Percentiles rank a stretch among this genome's conserved stretches.
These are phyloP conservation scores for Spatholobus suberectus DNA, from an alignment of 306 rosid species.

Conservation along the genomic window DNA sequence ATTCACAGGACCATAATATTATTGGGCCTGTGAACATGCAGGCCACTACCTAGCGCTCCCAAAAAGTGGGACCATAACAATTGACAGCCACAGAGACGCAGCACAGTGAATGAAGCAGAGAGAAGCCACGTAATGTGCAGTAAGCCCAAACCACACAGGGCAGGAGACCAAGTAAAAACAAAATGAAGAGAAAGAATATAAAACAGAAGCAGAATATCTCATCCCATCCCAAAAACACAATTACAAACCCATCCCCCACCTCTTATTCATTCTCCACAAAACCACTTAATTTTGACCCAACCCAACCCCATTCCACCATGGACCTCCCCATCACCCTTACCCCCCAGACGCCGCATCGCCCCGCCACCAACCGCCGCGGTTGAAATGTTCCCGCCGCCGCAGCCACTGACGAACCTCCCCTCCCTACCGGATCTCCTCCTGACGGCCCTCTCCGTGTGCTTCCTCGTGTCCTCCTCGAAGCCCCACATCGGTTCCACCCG, in stretches of 20 bases:
- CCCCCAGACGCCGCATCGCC: neutral
- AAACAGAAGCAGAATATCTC: neutral
- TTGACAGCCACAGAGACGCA: neutral
- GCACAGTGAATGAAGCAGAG: slow-evolving; percentile 1
- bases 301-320: slow-evolving; percentile 31
- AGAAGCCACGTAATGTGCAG: slow-evolving; percentile 24
- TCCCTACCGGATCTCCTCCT: slow-evolving; percentile 65
- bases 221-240: neutral
- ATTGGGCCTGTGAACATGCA: neutral
- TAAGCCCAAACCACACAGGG: too few relatives aligned
- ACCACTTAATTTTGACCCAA: neutral
- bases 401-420: slow-evolving; percentile 51
- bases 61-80: neutral
- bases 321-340: slow-evolving; percentile 17
- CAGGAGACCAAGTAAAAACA: too few relatives aligned
- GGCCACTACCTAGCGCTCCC: too few relatives aligned
- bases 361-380: neutral
- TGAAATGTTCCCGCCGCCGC: slow-evolving; percentile 59
- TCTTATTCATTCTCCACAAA: neutral
- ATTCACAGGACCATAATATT: neutral
- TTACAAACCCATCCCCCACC: slow-evolving; percentile 23
- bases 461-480: slow-evolving; percentile 67
- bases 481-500: slow-evolving; percentile 33
- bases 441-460: slow-evolving; percentile 67
- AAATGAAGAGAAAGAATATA: neutral